Evolutionary conservation across 345 rosid species (phyloP).

Genomic region (Acer saccharum): DNA sequence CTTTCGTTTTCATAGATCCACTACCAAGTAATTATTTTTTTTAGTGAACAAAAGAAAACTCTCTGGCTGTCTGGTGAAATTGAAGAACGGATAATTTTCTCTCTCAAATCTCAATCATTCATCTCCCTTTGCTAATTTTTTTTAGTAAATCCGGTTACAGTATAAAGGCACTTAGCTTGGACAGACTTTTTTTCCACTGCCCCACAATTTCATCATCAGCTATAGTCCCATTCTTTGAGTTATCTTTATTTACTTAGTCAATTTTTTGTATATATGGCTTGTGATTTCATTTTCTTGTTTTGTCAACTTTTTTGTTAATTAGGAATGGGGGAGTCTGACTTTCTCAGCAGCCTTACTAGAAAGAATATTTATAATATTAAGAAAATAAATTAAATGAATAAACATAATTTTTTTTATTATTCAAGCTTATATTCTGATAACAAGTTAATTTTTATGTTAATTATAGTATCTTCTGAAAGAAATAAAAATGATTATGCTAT

Average conservation of each 20-base stretch:
- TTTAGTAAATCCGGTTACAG: background rate
- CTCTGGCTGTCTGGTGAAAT: background rate
- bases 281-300: background rate
- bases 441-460: too few species aligned
- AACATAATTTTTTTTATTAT: too few species aligned
- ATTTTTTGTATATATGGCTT: background rate
- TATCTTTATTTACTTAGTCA: background rate
- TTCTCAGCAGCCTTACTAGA: too few species aligned
- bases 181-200: conserved; percentile 2
- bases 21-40: too few species aligned
- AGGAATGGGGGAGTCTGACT: background rate
- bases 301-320: background rate
- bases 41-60: background rate
- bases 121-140: conserved; percentile 12
- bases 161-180: background rate
- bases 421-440: too few species aligned
- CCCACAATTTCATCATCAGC: conserved; percentile 19
- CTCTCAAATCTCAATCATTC: background rate
- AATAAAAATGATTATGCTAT: too few species aligned
- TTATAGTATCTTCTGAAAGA: too few species aligned
- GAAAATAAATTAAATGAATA: too few species aligned
- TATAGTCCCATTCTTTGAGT: background rate
- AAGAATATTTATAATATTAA: too few species aligned
- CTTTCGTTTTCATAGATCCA: conserved; percentile 14
- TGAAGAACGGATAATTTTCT: background rate